phyloP scores from a whole-genome alignment of 768 basidiomycete species.

The Saitozyma sp. region DNA sequence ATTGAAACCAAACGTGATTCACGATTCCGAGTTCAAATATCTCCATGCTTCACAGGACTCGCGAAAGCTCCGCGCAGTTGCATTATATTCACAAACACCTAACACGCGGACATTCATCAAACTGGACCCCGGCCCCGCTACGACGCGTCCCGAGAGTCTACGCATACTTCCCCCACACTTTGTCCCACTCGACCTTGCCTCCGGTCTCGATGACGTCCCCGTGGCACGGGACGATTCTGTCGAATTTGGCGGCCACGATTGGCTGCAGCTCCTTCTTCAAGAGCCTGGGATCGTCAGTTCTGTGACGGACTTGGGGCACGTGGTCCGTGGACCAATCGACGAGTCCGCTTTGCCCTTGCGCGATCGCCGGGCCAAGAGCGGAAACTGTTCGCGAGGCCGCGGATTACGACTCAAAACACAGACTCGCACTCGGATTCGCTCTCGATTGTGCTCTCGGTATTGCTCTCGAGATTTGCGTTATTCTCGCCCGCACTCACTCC shows the following conservation, averaged over 20 bases:
- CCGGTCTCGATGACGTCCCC: constrained; percentile 66
- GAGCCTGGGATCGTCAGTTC: constrained; percentile 36
- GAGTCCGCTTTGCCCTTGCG: neutral
- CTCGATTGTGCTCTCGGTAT: too few relatives aligned
- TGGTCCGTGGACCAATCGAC: neutral
- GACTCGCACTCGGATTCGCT: neutral
- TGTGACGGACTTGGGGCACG: neutral
- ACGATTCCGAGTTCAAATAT: too few relatives aligned
- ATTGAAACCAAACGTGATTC: too few relatives aligned
- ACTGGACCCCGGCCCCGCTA: too few relatives aligned
- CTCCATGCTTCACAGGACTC: too few relatives aligned
- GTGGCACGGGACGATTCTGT: constrained; percentile 54
- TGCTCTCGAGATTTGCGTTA: too few relatives aligned
- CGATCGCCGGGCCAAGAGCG: too few relatives aligned
- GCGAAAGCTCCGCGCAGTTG: too few relatives aligned
- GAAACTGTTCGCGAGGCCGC: too few relatives aligned
- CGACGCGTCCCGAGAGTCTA: neutral
- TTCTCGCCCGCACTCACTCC: constrained; percentile 47
- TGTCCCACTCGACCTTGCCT: constrained; percentile 59
- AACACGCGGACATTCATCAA: too few relatives aligned
- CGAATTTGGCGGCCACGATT: constrained; percentile 33
- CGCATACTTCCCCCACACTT: constrained; percentile 37
- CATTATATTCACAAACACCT: too few relatives aligned
- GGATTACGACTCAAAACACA: too few relatives aligned
- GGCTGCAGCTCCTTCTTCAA: constrained; percentile 35